Conservation (phyloP, 2,329 filamentous ascomycete species). For the Fusarium sp. region DNA sequence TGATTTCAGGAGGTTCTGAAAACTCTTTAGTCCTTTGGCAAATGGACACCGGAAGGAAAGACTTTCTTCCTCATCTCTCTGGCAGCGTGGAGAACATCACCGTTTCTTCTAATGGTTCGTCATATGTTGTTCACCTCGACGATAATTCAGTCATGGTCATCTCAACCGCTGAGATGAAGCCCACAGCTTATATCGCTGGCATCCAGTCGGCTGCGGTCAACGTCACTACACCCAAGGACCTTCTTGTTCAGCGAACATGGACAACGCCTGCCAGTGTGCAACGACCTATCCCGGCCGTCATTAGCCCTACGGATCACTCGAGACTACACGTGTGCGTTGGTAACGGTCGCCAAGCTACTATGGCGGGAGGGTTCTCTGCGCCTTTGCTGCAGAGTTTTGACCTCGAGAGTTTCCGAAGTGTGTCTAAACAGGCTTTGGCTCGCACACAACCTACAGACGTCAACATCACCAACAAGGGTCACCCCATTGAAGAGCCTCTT, state of each 20-base stretch:
- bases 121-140: constrained; percentile 86
- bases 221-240: constrained; percentile 64
- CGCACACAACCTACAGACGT: constrained; percentile 88
- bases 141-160: constrained; percentile 94
- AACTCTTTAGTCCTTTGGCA: constrained; percentile 94
- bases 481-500: constrained; percentile 80
- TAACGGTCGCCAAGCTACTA: constrained; percentile 68
- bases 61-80: constrained; percentile 90
- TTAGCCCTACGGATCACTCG: constrained; percentile 73
- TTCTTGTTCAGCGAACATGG: constrained; percentile 66
- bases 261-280: constrained; percentile 59
- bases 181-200: constrained; percentile 85
- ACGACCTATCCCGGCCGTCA: constrained; percentile 68
- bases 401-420: constrained; percentile 79
- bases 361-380: constrained; percentile 65
- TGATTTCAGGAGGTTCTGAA: constrained; percentile 93
- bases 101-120: constrained; percentile 82
- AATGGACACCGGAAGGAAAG: constrained; percentile 84
- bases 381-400: constrained; percentile 86
- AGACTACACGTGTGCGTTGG: constrained; percentile 77
- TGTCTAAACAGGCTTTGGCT: constrained; percentile 89
- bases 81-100: constrained; percentile 87
- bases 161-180: constrained; percentile 89
- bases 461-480: constrained; percentile 79
- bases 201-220: constrained; percentile 76